Evolutionary conservation across 2,329 filamentous ascomycete species (phyloP), one percentile per base, ranked within the genome.

Genomic region (Torrubiellomyces zombiae): DNA sequence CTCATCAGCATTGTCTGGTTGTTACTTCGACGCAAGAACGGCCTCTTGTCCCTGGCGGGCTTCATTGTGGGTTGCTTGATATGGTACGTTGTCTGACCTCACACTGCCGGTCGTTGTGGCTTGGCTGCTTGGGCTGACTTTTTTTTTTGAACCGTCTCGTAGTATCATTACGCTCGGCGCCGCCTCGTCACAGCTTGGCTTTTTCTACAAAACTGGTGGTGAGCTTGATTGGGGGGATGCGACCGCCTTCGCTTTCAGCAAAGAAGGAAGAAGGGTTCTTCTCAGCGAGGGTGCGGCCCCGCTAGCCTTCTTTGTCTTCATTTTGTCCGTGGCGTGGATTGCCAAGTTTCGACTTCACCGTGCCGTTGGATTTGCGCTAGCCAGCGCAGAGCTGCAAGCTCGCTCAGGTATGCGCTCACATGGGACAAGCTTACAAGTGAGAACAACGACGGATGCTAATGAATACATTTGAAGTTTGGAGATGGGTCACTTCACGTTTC

Each of bases 171-270:
- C 38, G 1, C 25, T 44, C 10, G 32, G 33, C 21, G 45, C 41
- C 12, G 43, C 43, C 12, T 32, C 45, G 3, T 45, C 44, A 5
- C 43, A 48, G 24, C 31, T 47, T 8, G 43, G 44, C 14, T 48
- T 48, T 23, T 48, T 32, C 25, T 31, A 35, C 23, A 37, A 46
- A 24, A 46, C 45, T 0, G 45, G 45, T 9, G 44, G 42, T 15
- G 42, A 47, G 27, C 31, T 48, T 7, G 38, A 47, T 24, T 48
- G 45, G 45, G 35, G 34, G 16, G 45, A 48, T 28, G 45, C 40
- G 9, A 31, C 32, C 19, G 26, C 39, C 8, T 45, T 45, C 21
- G 40, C 46, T 12, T 33, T 34, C 16, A 40, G 38, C 30, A 38
- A 40, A 25, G 45, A 48, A 21, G 40, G 37, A 11, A 33, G 45